Percentiles rank a stretch among this genome's conserved stretches.
Conservation (phyloP, 805 yeast genomes). For the Sungouiella thailandica region DNA sequence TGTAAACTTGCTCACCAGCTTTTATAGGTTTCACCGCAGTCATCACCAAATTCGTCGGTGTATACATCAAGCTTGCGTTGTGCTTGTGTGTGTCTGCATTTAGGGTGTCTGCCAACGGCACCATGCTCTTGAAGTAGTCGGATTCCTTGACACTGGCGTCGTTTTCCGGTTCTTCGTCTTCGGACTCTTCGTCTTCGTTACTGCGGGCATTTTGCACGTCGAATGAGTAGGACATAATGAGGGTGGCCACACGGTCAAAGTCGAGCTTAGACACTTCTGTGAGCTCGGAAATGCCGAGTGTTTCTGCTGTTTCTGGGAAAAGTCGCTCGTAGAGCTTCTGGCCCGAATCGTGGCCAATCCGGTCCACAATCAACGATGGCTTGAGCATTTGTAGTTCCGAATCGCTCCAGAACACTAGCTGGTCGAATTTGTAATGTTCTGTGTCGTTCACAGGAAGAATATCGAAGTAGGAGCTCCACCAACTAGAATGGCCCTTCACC, state of each 20-base stretch:
- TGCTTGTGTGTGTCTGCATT: slow-evolving; percentile 76
- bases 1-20: slow-evolving; percentile 72
- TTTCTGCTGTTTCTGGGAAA: slow-evolving; percentile 32
- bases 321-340: slow-evolving; percentile 50
- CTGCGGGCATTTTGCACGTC: slow-evolving; percentile 52
- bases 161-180: slow-evolving; percentile 14
- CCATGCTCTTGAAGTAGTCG: slow-evolving; percentile 70
- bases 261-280: slow-evolving; percentile 40
- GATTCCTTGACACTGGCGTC: slow-evolving; percentile 15
- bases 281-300: slow-evolving; percentile 30
- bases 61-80: slow-evolving; percentile 67
- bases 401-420: slow-evolving; percentile 76
- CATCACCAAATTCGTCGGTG: slow-evolving; percentile 57
- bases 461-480: slow-evolving; percentile 68
- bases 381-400: slow-evolving; percentile 50
- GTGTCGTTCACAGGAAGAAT: slow-evolving; percentile 53
- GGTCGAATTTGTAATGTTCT: slow-evolving; percentile 43
- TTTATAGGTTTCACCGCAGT: slow-evolving; percentile 55
- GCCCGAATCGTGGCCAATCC: slow-evolving; percentile 72
- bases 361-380: slow-evolving; percentile 66
- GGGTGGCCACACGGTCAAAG: slow-evolving; percentile 69
- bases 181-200: slow-evolving; percentile 28
- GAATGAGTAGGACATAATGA: slow-evolving; percentile 86
- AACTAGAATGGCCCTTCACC: slow-evolving; percentile 40
- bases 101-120: slow-evolving; percentile 86